A percentile compares a stretch with the other conserved stretches of the same genome.
Conservation (phyloP, 1,284 basidiomycete species). For the Trametes versicolor region DNA sequence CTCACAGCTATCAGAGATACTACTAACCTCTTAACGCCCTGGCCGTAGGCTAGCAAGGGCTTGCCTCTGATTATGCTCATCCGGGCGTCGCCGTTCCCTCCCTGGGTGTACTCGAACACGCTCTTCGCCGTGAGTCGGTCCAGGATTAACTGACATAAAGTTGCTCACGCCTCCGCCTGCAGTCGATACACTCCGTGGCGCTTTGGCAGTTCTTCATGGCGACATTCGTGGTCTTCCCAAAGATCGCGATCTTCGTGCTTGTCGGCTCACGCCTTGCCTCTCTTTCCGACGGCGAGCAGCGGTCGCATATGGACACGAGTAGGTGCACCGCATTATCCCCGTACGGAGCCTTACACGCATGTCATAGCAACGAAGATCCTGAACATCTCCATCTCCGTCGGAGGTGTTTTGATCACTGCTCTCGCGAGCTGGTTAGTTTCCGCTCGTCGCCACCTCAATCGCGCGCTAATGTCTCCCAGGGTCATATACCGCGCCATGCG, state of each 20-base stretch:
- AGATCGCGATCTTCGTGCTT: constrained; percentile 77
- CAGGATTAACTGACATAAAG: background rate
- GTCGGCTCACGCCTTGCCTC: constrained; percentile 80
- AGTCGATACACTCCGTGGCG: constrained; percentile 80
- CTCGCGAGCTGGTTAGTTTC: constrained; percentile 71
- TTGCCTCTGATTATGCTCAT: constrained; percentile 83
- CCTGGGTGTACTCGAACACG: constrained; percentile 84
- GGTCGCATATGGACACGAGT: constrained; percentile 81
- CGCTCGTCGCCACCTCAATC: constrained; percentile 2
- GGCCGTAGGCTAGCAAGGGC: constrained; percentile 69
- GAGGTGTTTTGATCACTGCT: constrained; percentile 64
- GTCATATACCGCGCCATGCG: constrained; percentile 70
- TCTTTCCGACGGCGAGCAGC: constrained; percentile 79
- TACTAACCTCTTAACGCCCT: background rate
- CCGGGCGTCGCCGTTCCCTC: constrained; percentile 84
- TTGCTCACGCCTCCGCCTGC: constrained; percentile 9
- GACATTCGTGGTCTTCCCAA: constrained; percentile 76
- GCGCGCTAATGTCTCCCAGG: constrained; percentile 48
- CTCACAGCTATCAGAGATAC: too few relatives aligned
- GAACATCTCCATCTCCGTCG: constrained; percentile 66
- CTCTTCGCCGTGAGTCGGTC: constrained; percentile 72
- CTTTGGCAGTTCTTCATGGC: constrained; percentile 81
- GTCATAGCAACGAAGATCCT: constrained; percentile 68
- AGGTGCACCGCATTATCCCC: constrained; percentile 35
- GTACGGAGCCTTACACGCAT: background rate